These are phyloP conservation scores for Coemansia javaensis DNA, from an alignment of 192 early-diverging fungal genomes.

Conservation along the genomic window DNA sequence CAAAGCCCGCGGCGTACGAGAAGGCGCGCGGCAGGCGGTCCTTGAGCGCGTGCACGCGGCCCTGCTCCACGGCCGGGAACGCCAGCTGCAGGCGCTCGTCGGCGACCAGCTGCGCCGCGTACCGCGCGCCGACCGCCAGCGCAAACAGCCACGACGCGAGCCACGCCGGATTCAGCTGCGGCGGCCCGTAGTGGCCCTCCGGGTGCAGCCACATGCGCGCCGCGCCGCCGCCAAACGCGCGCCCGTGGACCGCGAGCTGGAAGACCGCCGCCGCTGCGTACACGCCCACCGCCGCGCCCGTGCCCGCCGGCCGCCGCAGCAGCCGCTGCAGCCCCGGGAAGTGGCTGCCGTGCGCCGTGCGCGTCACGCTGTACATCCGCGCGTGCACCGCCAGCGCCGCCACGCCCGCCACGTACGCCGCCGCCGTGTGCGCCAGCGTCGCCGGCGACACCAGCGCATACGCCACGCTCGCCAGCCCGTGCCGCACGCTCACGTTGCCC, in stretches of 20 bases:
- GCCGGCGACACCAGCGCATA: constrained; percentile 26
- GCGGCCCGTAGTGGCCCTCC: constrained; percentile 39
- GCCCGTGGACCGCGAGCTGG: constrained; percentile 22
- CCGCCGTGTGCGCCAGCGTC: constrained; percentile 26
- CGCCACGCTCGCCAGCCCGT: constrained; percentile 18
- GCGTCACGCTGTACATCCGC: constrained; percentile 30
- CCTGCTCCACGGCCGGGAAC: constrained; percentile 44
- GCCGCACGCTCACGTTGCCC: constrained; percentile 20
- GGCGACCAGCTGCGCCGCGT: constrained; percentile 19
- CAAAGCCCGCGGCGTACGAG: constrained; percentile 23
- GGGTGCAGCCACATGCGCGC: constrained; percentile 44
- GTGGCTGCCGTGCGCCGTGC: constrained; percentile 32
- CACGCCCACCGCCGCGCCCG: constrained; percentile 6
- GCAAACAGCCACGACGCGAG: constrained; percentile 33
- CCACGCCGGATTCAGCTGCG: constrained; percentile 47
- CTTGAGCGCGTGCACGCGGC: constrained; percentile 38
- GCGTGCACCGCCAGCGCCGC: constrained; percentile 19
- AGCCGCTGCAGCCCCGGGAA: constrained; percentile 44
- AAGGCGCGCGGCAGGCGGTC: constrained; percentile 39
- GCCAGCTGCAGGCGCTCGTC: constrained; percentile 45
- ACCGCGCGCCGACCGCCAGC: constrained; percentile 13
- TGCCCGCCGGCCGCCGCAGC: constrained; percentile 24
- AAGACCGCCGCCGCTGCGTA: constrained; percentile 20
- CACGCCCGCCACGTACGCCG: constrained; percentile 24
- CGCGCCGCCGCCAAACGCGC: constrained; percentile 22